Conservation (phyloP, 1,284 basidiomycete species). For the Melanopsichium pennsylvanicum region DNA sequence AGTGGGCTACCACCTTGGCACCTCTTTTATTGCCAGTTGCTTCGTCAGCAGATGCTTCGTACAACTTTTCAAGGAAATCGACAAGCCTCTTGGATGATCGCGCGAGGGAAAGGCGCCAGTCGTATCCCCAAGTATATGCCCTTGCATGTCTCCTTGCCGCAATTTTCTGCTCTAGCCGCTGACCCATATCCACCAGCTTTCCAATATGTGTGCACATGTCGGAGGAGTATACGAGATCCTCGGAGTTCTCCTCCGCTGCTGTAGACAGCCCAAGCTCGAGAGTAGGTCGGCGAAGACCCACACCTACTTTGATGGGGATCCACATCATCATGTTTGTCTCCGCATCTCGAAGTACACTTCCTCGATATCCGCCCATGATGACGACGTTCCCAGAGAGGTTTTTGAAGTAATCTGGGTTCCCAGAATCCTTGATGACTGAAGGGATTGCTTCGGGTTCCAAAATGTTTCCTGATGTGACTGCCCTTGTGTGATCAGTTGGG, state of each 20-base stretch:
- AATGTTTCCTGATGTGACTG: slow-evolving; percentile 4
- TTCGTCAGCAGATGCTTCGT: slow-evolving; percentile 27
- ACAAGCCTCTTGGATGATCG: slow-evolving; percentile 24
- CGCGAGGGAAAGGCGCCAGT: slow-evolving; percentile 56
- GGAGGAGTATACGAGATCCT: slow-evolving; percentile 57
- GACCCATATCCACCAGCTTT: slow-evolving; percentile 62
- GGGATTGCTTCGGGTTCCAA: slow-evolving; percentile 49
- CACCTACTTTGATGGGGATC: slow-evolving; percentile 62
- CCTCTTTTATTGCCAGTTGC: slow-evolving; percentile 41
- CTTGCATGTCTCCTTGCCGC: slow-evolving; percentile 40
- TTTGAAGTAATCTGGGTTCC: slow-evolving; percentile 51
- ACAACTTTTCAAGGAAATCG: slow-evolving; percentile 39
- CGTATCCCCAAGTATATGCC: slow-evolving; percentile 63
- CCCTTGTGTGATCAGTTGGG: background rate
- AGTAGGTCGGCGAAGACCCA: slow-evolving; percentile 57
- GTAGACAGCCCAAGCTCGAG: slow-evolving; percentile 58
- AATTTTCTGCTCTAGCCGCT: slow-evolving; percentile 47
- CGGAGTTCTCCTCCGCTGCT: slow-evolving; percentile 48
- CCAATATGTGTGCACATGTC: slow-evolving; percentile 58
- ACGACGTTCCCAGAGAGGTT: slow-evolving; percentile 62
- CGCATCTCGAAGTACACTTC: slow-evolving; percentile 61
- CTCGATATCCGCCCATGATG: slow-evolving; percentile 64
- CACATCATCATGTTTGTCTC: slow-evolving; percentile 59
- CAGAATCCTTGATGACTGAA: slow-evolving; percentile 30
- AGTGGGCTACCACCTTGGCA: slow-evolving; percentile 64